Conservation (phyloP, 441 rosid species). For the Aleurites moluccanus region DNA sequence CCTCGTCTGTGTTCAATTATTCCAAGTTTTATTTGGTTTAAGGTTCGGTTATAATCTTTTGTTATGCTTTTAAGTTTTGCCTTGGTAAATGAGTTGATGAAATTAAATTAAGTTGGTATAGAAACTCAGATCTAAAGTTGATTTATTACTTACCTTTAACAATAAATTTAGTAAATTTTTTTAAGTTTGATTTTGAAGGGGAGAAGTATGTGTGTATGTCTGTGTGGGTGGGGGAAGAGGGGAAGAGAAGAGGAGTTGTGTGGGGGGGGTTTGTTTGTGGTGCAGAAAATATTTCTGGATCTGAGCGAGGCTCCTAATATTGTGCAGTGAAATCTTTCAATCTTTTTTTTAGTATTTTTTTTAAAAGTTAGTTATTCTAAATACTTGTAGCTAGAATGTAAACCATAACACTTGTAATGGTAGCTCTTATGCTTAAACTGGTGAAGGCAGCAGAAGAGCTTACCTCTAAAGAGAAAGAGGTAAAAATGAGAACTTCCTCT, state of each 20-base stretch:
- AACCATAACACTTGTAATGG: background rate
- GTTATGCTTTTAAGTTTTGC: background rate
- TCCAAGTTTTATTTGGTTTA: constrained; percentile 14
- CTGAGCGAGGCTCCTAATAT: background rate
- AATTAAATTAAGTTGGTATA: background rate
- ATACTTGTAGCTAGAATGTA: background rate
- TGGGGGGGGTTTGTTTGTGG: too few relatives aligned
- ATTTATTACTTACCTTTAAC: background rate
- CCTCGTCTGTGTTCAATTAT: background rate
- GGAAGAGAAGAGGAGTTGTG: too few relatives aligned
- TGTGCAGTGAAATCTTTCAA: background rate
- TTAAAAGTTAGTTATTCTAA: background rate
- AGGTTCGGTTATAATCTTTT: constrained; percentile 1
- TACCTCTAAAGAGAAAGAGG: background rate
- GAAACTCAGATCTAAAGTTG: background rate
- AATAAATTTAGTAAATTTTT: background rate
- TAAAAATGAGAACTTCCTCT: background rate
- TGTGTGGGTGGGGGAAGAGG: background rate
- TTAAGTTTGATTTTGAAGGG: background rate
- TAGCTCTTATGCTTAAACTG: background rate
- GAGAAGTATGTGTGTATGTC: too few relatives aligned
- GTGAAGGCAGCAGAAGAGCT: background rate
- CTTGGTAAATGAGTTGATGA: constrained; percentile 1
- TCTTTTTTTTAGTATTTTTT: too few relatives aligned
- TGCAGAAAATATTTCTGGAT: background rate